Percentiles rank a stretch among this genome's conserved stretches.
Evolutionary conservation across 352 stramenopile genomes (phyloP).

Genomic region (Phytophthora meadii): DNA sequence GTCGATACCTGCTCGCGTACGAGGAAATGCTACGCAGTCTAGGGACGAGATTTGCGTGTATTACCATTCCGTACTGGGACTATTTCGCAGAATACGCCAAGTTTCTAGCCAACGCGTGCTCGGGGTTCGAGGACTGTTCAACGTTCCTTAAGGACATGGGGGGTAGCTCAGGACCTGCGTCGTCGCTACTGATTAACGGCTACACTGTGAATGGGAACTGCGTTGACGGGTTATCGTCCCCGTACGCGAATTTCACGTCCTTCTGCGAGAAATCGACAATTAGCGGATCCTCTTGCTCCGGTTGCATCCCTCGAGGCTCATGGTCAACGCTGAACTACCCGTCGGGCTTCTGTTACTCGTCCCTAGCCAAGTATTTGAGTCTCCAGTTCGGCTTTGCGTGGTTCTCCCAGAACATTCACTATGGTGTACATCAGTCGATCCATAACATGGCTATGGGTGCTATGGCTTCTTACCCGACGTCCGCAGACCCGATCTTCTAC

Average conservation of each 20-base stretch:
- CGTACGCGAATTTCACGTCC: slow-evolving; percentile 38
- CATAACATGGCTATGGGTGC: slow-evolving; percentile 59
- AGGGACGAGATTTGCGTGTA: slow-evolving; percentile 33
- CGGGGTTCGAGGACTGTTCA: slow-evolving; percentile 61
- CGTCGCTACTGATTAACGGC: slow-evolving; percentile 29
- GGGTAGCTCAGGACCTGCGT: slow-evolving; percentile 41
- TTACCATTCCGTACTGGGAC: slow-evolving; percentile 71
- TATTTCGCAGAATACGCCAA: slow-evolving; percentile 69
- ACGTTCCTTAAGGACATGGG: slow-evolving; percentile 71
- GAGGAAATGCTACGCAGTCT: slow-evolving; percentile 68
- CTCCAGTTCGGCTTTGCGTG: slow-evolving; percentile 49
- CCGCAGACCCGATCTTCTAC: slow-evolving; percentile 80
- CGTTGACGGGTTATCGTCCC: slow-evolving; percentile 32
- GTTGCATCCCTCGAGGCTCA: slow-evolving; percentile 61
- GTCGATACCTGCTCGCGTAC: slow-evolving; percentile 72
- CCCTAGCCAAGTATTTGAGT: slow-evolving; percentile 53
- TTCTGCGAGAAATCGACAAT: slow-evolving; percentile 66
- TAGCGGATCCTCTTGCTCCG: slow-evolving; percentile 40
- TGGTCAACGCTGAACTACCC: slow-evolving; percentile 55
- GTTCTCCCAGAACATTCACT: slow-evolving; percentile 70
- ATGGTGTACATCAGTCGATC: slow-evolving; percentile 69
- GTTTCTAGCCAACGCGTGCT: slow-evolving; percentile 40
- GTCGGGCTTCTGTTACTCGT: slow-evolving; percentile 64
- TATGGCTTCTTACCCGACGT: slow-evolving; percentile 54
- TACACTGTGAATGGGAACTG: slow-evolving; percentile 34